Evolutionary conservation across 768 basidiomycete genomes (phyloP), one percentile per base, ranked within the genome.

Genomic region (Psilocybe azurescens): DNA sequence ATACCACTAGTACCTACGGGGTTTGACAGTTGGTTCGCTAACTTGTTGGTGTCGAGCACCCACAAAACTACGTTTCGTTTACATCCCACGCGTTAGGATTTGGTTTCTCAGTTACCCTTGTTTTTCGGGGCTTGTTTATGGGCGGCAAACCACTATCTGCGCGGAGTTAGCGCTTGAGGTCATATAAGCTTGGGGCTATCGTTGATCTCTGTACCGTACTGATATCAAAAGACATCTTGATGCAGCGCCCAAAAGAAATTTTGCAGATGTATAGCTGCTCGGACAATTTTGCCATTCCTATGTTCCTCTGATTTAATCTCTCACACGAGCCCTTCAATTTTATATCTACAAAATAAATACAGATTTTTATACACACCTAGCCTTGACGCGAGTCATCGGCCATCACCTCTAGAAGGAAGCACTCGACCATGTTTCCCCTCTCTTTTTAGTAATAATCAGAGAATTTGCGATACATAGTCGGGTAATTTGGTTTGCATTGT

Each of bases 41-140:
- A 44, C 14, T 16, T 44, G 48, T 24, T 50, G 48, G 48, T 50
- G 48, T 30, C n/a, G 20, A 50, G 20, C 48, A 63, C 65, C 65
- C 62, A 63, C n/a, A 66, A 53, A 49, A 59, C 62, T 29, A 66
- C n/a, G n/a, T 13, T 39, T 39, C n/a, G n/a, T n/a, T n/a, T 14
- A 44, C 41, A 44, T 9, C 54, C 54, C 10, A 24, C 24, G 24
- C 24, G 24, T 24, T 24, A 24, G 24, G 24, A 24, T 24, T 24
- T 24, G 24, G 24, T 24, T 24, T 24, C 24, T 24, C 2, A 24
- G 24, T 24, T 24, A 24, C 24, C 24, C 24, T 24, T 24, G 49
- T 46, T 29, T 56, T 49, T 18, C 6, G 36, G 16, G 39, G 52
- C 5, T 61, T 29, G 11, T 46, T 55, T 28, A 44, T 61, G 29